Percentiles rank a stretch among this genome's conserved stretches.
Conservation (phyloP, 768 basidiomycete genomes). For the Phanerochaete sordida region DNA sequence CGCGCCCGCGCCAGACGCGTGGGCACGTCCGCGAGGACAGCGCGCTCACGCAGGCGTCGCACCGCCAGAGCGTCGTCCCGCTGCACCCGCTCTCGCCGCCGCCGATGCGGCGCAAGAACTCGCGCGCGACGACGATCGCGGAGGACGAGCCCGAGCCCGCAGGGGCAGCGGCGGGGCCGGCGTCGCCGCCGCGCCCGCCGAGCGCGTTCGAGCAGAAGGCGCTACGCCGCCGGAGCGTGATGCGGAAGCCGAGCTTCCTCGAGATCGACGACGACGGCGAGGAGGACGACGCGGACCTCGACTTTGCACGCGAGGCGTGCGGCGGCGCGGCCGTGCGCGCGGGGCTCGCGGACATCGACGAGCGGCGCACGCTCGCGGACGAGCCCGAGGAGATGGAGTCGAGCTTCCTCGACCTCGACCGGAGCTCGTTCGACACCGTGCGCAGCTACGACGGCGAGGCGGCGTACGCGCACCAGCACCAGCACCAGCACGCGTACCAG, state of each 20-base stretch:
- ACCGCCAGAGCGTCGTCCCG: conserved; percentile 27
- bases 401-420: conserved; percentile 39
- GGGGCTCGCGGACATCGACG: conserved; percentile 3
- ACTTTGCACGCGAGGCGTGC: neutral
- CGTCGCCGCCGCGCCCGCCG: conserved; percentile 15
- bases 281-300: conserved; percentile 4
- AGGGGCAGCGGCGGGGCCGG: too few species aligned
- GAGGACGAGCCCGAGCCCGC: conserved; percentile 3
- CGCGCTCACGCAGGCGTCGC: neutral
- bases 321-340: conserved; percentile 3
- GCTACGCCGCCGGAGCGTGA: conserved; percentile 41
- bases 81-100: conserved; percentile 36
- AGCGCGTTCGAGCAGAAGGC: conserved; percentile 24
- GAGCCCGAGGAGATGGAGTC: conserved; percentile 21
- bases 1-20: conserved; percentile 31
- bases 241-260: conserved; percentile 69
- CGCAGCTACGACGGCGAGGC: conserved; percentile 22
- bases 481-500: neutral
- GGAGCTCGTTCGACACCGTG: conserved; percentile 37
- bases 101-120: conserved; percentile 25
- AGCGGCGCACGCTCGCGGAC: neutral
- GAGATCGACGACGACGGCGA: conserved; percentile 48
- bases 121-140: neutral
- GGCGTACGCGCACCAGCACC: neutral
- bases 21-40: conserved; percentile 14